Evolutionary conservation across 768 basidiomycete genomes (phyloP), one percentile per base, ranked within the genome.

Genomic region (Daedalea quercina): DNA sequence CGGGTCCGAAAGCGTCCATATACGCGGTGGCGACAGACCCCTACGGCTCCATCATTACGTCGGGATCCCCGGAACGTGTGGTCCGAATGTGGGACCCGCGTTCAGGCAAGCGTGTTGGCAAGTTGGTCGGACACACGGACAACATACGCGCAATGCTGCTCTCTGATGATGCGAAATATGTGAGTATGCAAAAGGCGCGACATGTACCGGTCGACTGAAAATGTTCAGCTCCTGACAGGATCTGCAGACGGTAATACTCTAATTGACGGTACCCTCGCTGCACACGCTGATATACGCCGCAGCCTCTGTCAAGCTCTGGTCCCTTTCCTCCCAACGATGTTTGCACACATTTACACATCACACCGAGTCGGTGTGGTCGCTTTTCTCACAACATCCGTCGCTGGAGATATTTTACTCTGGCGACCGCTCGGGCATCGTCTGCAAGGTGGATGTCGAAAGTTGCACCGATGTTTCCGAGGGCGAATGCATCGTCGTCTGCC

Each of bases 321-420:
- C 94, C 1, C 75, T 97, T 17, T 70, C 79, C 1, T 82, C 90
- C 0, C 94, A 97, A 64, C 79, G 89, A 11, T 95, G 93, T 63
- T 71, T 99, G 15, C 94, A 99, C 63, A 98, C 95, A 1, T 99
- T 97, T 72, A 90, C 90, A 0, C 87, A 97, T 63, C 95, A 98
- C 65, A 84, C 89, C 13, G 92, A 94, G 55, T 89, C 88, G 13
- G 93, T 97, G 44, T 98, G 96, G 95, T 85, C 94, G 0, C 74
- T 99, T 7, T 82, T 81, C 64, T 95, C 94, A 9, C 76, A 82
- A 0, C 94, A 98, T 65, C 90, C 94, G 0, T 82, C 86, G 8
- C 75, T 99, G 48, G 83, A 81, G 65, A 76, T 83, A 1, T 99
- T 99, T 72, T 97, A 95, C 70, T 96, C 94, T 0, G 96, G 95